phyloP scores from a whole-genome alignment of 2,329 filamentous ascomycete species.

The Coniochaeta pulveracea region DNA sequence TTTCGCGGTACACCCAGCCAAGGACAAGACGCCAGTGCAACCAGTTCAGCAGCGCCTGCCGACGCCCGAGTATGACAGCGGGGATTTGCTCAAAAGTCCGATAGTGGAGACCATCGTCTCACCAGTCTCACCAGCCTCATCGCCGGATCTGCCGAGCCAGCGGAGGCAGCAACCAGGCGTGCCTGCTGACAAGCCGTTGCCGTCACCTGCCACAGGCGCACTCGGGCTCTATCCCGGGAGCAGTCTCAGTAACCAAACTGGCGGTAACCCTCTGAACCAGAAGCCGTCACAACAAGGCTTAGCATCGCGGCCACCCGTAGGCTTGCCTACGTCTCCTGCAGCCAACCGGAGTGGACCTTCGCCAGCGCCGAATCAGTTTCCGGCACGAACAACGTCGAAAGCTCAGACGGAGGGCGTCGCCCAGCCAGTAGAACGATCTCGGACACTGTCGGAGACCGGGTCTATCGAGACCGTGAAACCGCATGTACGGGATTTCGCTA shows the following conservation, averaged over 20 bases:
- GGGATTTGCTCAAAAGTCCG: slow-evolving; percentile 27
- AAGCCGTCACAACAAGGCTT: slow-evolving; percentile 4
- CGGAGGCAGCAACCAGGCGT: slow-evolving; percentile 5
- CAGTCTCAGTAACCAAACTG: no score
- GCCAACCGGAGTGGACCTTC: slow-evolving; percentile 8
- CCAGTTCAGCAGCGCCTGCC: slow-evolving; percentile 22
- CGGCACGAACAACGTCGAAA: slow-evolving; percentile 21
- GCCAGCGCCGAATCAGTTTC: slow-evolving; percentile 12
- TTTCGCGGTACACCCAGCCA: no score
- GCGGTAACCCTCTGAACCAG: slow-evolving; percentile 1
- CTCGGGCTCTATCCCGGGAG: no score
- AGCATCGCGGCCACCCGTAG: slow-evolving; percentile 8
- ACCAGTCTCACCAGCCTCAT: slow-evolving; percentile 33
- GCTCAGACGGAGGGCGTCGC: slow-evolving; percentile 7
- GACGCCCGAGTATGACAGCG: slow-evolving; percentile 35
- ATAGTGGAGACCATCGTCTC: slow-evolving; percentile 24
- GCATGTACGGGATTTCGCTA: not conserved
- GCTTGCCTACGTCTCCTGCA: slow-evolving; percentile 12
- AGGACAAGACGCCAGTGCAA: slow-evolving; percentile 5
- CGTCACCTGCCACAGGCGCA: no score
- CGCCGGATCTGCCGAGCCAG: slow-evolving; percentile 22
- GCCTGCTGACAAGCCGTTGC: no score
- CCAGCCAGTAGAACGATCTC: not conserved
- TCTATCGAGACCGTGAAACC: slow-evolving; percentile 13
- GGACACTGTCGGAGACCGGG: slow-evolving; percentile 12